Conservation (phyloP, 345 rosid genomes). For the Eutrema yunnanense region DNA sequence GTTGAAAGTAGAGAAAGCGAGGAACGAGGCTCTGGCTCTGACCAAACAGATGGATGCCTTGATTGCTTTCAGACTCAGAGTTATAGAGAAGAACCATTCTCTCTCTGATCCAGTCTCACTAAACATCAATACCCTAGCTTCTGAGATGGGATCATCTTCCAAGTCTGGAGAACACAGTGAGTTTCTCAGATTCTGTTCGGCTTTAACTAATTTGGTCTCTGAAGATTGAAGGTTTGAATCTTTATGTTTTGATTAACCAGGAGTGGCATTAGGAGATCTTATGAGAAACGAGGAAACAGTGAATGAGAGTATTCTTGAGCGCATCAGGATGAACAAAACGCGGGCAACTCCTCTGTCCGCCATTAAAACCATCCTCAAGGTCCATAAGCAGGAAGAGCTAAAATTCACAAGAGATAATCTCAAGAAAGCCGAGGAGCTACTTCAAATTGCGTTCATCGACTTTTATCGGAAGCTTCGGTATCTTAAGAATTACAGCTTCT, state of each 20-base stretch:
- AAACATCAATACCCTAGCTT: conserved; percentile 8
- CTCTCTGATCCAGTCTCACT: conserved; percentile 5
- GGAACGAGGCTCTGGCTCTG: conserved; percentile 15
- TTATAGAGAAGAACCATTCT: conserved; percentile 38
- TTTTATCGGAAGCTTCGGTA: conserved; percentile 57
- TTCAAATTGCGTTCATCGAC: conserved; percentile 42
- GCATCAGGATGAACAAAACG: conserved; percentile 40
- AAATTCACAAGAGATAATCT: conserved; percentile 34
- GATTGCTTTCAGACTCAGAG: conserved; percentile 59
- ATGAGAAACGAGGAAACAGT: neutral
- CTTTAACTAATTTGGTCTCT: neutral
- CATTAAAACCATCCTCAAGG: conserved; percentile 41
- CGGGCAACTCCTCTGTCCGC: conserved; percentile 52
- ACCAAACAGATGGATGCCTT: conserved; percentile 37
- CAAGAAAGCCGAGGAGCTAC: conserved; percentile 37
- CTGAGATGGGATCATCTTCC: conserved; percentile 15
- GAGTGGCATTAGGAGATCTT: conserved; percentile 3
- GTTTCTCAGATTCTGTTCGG: neutral
- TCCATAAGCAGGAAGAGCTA: conserved; percentile 29
- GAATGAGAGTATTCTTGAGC: conserved; percentile 34
- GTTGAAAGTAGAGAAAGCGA: conserved; percentile 10
- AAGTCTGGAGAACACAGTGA: conserved; percentile 3
- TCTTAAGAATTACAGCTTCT: conserved; percentile 53
- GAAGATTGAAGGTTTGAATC: neutral
- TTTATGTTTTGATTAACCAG: neutral